A percentile compares a stretch with the other conserved stretches of the same genome.
Evolutionary conservation across 257 asterid species (phyloP).

Genomic region (Solanum sejunctum): DNA sequence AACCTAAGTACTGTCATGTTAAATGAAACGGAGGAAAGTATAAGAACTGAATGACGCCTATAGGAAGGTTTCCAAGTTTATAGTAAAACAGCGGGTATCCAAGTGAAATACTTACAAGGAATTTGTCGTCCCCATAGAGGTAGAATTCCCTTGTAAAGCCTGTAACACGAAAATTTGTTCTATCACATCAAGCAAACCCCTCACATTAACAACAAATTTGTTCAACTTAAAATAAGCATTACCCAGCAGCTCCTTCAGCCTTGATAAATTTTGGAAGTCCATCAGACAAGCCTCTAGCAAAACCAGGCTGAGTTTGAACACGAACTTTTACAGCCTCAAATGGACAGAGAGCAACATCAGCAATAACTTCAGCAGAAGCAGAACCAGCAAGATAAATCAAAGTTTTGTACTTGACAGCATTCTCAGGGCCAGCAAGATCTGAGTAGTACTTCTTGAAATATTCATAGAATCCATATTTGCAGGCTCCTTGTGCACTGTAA

Average conservation of each 20-base stretch:
- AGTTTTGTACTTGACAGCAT: constrained; percentile 57
- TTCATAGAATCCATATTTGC: constrained; percentile 55
- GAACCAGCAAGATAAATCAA: constrained; percentile 62
- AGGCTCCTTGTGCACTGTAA: constrained; percentile 66
- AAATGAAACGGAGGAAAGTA: background rate
- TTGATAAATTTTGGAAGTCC: constrained; percentile 49
- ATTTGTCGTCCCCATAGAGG: constrained; percentile 79
- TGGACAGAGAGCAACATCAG: constrained; percentile 61
- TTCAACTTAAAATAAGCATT: background rate
- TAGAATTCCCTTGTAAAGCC: constrained; percentile 56
- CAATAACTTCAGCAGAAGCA: constrained; percentile 59
- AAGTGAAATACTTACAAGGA: constrained; percentile 37
- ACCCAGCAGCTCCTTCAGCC: constrained; percentile 54
- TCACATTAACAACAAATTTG: background rate
- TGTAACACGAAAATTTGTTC: constrained; percentile 3
- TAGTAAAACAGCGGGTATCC: background rate
- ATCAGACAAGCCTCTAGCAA: constrained; percentile 55
- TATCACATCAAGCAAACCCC: background rate
- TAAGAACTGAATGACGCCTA: background rate
- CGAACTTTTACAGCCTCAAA: constrained; percentile 69
- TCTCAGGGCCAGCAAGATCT: constrained; percentile 52
- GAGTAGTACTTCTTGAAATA: constrained; percentile 49
- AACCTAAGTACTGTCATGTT: background rate
- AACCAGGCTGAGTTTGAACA: constrained; percentile 61
- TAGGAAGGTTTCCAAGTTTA: background rate